Base-by-base conservation (phyloP, 768 basidiomycete genomes). In the Rhodotorula babjevae region DNA sequence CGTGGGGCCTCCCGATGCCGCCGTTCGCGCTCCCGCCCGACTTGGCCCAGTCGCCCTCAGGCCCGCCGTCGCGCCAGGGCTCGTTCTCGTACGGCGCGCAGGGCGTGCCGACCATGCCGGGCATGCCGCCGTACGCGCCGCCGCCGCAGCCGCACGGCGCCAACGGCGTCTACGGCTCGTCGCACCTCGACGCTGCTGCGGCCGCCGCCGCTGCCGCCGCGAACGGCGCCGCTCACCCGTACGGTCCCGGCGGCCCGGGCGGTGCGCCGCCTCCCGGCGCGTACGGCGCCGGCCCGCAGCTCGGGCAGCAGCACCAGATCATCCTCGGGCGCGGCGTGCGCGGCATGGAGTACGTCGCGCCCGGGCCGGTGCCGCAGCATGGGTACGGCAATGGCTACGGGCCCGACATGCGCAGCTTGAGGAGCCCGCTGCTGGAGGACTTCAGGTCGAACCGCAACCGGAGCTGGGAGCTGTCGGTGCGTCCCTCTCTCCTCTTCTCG, bases 381-480 rank as follows among this genome's bases (percentile, higher is more conserved):
- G 60, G 52, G 27, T 68, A 58, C 60, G 69, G 57, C n/a, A 16
- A 57, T 5, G 67, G 55, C 27, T 75, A 65, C 67, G 73, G 61
- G 47, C 67, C 69, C 16, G 69, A 71, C 46, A 56, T 67, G 58
- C 33, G 70, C 23, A 80, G 84, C 23, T 78, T 87, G 70, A 86
- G 90, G 63, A 93, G 90, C 80, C 84, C 88, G 16, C 78, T 91
- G 52, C 81, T 96, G 63, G 91, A 94, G 67, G 91, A 93, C 69
- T 96, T 94, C 81, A 86, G 92, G 69, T 84, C 87, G 46, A 89
- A 90, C 82, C 90, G 89, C 81, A 82, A 86, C 36, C 86, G 87
- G 65, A 87, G 87, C 74, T 97, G 93, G 94, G 88, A 90, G 72
- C 83, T 96, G 31, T 82, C 84, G 81, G 93, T 92, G 79, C 72